Conservation (phyloP, 441 rosid genomes). For the Kokia cookei region DNA sequence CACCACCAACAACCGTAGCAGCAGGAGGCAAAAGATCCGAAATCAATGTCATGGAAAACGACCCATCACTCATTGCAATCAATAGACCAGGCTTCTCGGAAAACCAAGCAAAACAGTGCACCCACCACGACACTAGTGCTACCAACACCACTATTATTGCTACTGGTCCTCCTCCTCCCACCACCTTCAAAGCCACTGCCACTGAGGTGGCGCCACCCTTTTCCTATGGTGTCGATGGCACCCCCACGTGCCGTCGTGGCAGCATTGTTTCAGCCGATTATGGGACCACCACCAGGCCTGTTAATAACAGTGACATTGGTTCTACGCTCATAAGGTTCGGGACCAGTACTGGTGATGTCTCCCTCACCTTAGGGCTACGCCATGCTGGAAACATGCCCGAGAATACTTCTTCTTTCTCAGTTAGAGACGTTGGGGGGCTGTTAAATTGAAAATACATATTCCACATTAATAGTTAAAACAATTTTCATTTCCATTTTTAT, state of each 20-base stretch:
- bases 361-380: conserved; percentile 94
- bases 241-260: conserved; percentile 24
- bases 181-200: neutral
- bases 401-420: conserved; percentile 57
- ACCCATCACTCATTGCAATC: conserved; percentile 48
- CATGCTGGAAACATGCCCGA: conserved; percentile 79
- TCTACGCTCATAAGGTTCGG: conserved; percentile 59
- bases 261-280: conserved; percentile 27
- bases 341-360: conserved; percentile 82
- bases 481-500: neutral
- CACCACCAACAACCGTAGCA: conserved; percentile 11
- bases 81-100: conserved; percentile 43
- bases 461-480: neutral
- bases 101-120: conserved; percentile 30
- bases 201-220: conserved; percentile 19
- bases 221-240: conserved; percentile 24
- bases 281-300: conserved; percentile 32
- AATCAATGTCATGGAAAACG: conserved; percentile 52
- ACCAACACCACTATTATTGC: neutral
- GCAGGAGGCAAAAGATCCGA: conserved; percentile 52
- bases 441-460: conserved; percentile 18
- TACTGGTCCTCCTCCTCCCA: neutral
- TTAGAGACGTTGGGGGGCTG: conserved; percentile 73
- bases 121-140: conserved; percentile 5
- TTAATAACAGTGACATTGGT: conserved; percentile 27